Conservation (phyloP, 2,329 filamentous ascomycete species). For the Ophiostoma angusticollis region DNA sequence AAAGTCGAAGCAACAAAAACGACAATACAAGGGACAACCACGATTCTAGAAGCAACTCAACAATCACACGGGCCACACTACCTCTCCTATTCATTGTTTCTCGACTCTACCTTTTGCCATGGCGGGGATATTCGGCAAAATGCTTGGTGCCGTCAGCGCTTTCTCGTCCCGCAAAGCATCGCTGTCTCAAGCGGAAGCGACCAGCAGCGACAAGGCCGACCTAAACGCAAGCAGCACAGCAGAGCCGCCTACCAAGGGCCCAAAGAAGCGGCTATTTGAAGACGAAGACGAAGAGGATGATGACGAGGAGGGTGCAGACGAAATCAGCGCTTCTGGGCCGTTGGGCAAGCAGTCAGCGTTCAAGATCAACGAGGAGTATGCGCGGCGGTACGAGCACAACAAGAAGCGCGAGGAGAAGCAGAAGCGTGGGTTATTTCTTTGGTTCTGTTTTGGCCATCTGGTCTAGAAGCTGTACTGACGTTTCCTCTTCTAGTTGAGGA, state of each 20-base stretch:
- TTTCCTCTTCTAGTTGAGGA: slow-evolving; percentile 66
- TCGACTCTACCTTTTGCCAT: neutral
- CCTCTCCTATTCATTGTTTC: neutral
- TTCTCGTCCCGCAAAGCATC: slow-evolving; percentile 4
- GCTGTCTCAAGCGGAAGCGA: neutral
- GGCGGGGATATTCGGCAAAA: slow-evolving; percentile 10
- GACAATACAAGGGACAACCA: neutral
- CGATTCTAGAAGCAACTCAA: neutral
- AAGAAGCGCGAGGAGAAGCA: slow-evolving; percentile 88
- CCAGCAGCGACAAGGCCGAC: neutral
- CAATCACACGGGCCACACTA: neutral
- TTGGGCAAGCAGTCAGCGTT: slow-evolving; percentile 30
- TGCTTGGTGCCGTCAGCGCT: slow-evolving; percentile 4
- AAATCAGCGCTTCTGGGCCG: slow-evolving; percentile 16
- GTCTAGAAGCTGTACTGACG: neutral
- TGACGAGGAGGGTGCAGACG: slow-evolving; percentile 27
- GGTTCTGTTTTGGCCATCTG: too few species aligned
- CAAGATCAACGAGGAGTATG: slow-evolving; percentile 84
- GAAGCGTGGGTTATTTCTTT: slow-evolving; percentile 36
- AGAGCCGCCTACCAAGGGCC: slow-evolving; percentile 1
- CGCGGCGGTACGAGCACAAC: slow-evolving; percentile 84
- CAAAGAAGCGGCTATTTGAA: slow-evolving; percentile 40
- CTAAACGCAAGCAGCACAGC: neutral
- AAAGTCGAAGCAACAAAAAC: slow-evolving; percentile 1
- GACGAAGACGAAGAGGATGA: slow-evolving; percentile 41